Evolutionary conservation across 371 early-diverging fungal genomes (phyloP), one percentile per base, ranked within the genome.

Genomic region (Circinella minor): DNA sequence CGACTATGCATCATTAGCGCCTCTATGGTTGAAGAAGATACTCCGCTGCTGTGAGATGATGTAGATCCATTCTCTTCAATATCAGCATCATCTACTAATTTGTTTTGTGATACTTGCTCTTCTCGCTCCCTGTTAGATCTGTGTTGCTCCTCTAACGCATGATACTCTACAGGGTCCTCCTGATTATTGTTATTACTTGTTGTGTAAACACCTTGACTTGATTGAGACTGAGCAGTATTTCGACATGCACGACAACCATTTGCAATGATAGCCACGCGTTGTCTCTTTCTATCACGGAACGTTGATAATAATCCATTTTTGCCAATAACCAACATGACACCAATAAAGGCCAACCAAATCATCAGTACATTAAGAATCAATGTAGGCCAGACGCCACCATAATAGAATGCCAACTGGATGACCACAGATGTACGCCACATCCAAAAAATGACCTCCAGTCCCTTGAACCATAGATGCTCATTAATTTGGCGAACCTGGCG

Each of bases 341-440:
- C 83, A n/a, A 73, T 66, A 66, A 76, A 76, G 8, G 73, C 18
- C 68, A 81, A 65, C 83, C 83, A 83, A 18, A 61, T 68, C 10
- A 74, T 71, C 49, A 75, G 48, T 7, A 74, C 54, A 61, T 83
- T 83, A 14, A 63, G 61, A 1, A 78, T 60, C 46, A 82, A 57
- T 0, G 78, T 82, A 6, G 78, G 81, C 76, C 75, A 76, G 11
- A 77, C 37, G 1, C 84, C 84, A 20, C 84, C 84, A 63, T 83
- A 83, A 57, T 78, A 81, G 1, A 73, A 71, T 5, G 76, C 70
- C 1, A 83, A 55, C 11, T 71, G 71, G 0, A 78, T 46, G 6
- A 76, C 46, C 38, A 75, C 78, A 10, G 74, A 75, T n/a, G 66
- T 62, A 17, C 84, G 64, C 84, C 84, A 83, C n/a, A 79, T 37